A percentile compares a stretch with the other conserved stretches of the same genome.
Conservation (phyloP, 2,329 filamentous ascomycete genomes). For the Juglanconis juglandina region DNA sequence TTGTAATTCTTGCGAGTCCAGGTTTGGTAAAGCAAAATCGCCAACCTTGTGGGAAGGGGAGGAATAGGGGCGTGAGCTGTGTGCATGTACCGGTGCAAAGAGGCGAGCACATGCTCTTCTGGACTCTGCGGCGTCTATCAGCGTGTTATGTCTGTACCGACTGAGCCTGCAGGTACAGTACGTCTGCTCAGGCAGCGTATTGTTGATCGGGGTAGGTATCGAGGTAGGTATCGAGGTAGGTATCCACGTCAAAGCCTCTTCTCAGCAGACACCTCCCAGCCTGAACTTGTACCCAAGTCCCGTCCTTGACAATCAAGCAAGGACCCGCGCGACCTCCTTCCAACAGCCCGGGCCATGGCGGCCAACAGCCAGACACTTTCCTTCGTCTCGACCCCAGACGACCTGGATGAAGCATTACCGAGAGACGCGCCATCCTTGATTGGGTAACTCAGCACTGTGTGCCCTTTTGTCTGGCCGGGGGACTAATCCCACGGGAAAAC, state of each 20-base stretch:
- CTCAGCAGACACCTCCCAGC: constrained; percentile 4
- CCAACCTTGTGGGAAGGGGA: constrained; percentile 11
- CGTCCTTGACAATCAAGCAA: constrained; percentile 19
- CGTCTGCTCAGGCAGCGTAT: constrained; percentile 6
- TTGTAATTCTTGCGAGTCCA: constrained; percentile 20
- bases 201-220: constrained; percentile 7
- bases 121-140: constrained; percentile 1
- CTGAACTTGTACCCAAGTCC: constrained; percentile 5
- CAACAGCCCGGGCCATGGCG: not conserved
- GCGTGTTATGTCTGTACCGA: constrained; percentile 6
- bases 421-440: not conserved
- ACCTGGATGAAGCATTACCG: not conserved
- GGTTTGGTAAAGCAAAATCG: constrained; percentile 17
- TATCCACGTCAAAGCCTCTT: not conserved
- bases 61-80: constrained; percentile 13
- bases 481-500: not conserved
- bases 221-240: constrained; percentile 1
- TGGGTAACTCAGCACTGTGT: not conserved
- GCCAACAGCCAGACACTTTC: constrained; percentile 7
- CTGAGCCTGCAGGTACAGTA: constrained; percentile 15
- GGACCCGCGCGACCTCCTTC: constrained; percentile 8
- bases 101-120: constrained; percentile 12
- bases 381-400: not conserved
- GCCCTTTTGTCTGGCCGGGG: not conserved
- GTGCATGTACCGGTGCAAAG: constrained; percentile 15